These are phyloP conservation scores for Fennellomyces sp. DNA, from an alignment of 371 early-diverging fungal genomes.

Conservation along the genomic window DNA sequence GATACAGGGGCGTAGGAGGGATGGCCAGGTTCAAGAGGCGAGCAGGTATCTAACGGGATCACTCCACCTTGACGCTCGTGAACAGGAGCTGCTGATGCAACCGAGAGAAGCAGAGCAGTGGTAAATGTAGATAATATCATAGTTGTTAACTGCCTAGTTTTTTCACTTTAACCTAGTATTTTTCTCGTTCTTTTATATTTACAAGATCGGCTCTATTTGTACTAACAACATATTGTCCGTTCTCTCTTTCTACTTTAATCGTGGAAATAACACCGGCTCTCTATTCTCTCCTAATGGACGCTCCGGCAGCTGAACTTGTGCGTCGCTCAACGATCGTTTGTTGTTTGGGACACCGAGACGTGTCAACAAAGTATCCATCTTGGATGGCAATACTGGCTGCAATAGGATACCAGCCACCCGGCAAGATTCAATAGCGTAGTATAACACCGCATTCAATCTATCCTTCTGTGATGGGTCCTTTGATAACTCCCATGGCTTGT, in stretches of 20 bases:
- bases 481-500: slow-evolving; percentile 84
- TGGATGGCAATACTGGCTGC: slow-evolving; percentile 89
- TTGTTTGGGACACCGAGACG: slow-evolving; percentile 53
- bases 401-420: slow-evolving; percentile 77
- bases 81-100: neutral
- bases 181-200: neutral
- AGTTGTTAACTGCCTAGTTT: too few relatives aligned
- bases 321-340: slow-evolving; percentile 36
- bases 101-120: too few relatives aligned
- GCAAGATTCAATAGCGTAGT: slow-evolving; percentile 75
- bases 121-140: too few relatives aligned
- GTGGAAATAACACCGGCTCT: slow-evolving; percentile 5
- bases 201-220: too few relatives aligned
- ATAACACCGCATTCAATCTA: slow-evolving; percentile 66
- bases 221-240: too few relatives aligned
- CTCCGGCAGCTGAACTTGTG: neutral
- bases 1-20: neutral
- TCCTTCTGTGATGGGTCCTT: slow-evolving; percentile 33
- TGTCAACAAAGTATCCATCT: slow-evolving; percentile 66
- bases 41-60: neutral
- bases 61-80: neutral
- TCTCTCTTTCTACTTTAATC: neutral
- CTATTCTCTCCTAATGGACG: neutral
- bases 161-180: too few relatives aligned
- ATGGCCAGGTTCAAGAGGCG: neutral